phyloP scores from a whole-genome alignment of 352 stramenopile species.

The Globisporangium iwayamae region DNA sequence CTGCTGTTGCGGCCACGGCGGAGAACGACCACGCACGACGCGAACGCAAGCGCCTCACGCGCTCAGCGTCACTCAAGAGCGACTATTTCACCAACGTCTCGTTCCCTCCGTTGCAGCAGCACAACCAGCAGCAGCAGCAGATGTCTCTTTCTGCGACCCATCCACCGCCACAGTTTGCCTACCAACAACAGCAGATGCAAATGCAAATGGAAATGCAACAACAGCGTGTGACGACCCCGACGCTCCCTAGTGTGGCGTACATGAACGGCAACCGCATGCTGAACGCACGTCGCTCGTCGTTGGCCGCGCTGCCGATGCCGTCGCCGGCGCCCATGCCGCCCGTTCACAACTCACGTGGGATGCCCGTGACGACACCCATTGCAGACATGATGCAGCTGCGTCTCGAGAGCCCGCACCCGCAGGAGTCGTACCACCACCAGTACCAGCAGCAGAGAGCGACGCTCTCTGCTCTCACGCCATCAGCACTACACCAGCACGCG shows the following conservation, averaged over 20 bases:
- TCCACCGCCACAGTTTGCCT: constrained; percentile 17
- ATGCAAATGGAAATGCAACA: constrained; percentile 24
- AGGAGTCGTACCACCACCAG: constrained; percentile 14
- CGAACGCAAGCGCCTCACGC: constrained; percentile 65
- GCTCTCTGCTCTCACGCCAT: constrained; percentile 11
- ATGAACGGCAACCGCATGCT: constrained; percentile 26
- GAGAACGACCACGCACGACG: constrained; percentile 42
- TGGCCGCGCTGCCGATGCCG: constrained; percentile 51
- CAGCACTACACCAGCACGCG: constrained; percentile 42
- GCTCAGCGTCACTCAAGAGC: constrained; percentile 68
- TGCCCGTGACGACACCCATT: constrained; percentile 56
- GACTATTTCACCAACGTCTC: constrained; percentile 65
- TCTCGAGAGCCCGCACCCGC: constrained; percentile 39
- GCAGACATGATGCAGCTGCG: constrained; percentile 73
- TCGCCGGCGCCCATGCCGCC: constrained; percentile 22
- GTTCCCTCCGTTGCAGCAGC: constrained; percentile 31
- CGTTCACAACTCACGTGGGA: constrained; percentile 3
- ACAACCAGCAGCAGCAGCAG: constrained; percentile 5
- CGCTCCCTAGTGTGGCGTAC: constrained; percentile 34
- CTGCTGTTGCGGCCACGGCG: neutral
- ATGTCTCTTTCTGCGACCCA: constrained; percentile 16
- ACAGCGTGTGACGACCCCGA: constrained; percentile 23
- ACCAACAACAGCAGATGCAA: constrained; percentile 18
- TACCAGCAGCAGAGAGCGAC: constrained; percentile 10
- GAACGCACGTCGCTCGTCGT: constrained; percentile 40